Evolutionary conservation across 2,329 filamentous ascomycete species (phyloP).

Genomic region (Cercospora zeae-maydis): DNA sequence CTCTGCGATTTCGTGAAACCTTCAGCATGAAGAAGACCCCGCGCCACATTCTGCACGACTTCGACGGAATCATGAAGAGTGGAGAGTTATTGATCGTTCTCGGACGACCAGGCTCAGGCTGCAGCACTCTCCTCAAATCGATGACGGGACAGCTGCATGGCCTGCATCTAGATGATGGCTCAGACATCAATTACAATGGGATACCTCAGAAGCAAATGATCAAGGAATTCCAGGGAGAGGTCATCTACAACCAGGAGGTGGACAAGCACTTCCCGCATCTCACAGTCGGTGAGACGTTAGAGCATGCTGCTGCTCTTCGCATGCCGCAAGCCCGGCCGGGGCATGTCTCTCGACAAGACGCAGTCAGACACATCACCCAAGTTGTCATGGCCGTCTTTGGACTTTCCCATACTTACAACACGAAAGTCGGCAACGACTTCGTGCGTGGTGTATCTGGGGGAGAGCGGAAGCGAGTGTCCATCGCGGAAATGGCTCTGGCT

Average conservation of each 20-base stretch:
- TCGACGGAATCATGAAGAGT: constrained; percentile 51
- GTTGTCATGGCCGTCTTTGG: constrained; percentile 55
- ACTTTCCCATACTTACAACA: constrained; percentile 54
- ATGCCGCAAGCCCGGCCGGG: constrained; percentile 45
- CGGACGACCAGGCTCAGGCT: constrained; percentile 55
- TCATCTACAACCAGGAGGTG: constrained; percentile 47
- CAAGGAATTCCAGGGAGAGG: constrained; percentile 47
- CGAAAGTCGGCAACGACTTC: constrained; percentile 56
- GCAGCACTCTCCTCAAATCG: constrained; percentile 61
- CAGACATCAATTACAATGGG: constrained; percentile 61
- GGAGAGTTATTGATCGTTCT: constrained; percentile 50
- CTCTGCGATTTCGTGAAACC: constrained; percentile 55
- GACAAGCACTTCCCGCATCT: constrained; percentile 56
- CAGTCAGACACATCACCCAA: constrained; percentile 46
- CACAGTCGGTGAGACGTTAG: constrained; percentile 55
- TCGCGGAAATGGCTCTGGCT: constrained; percentile 52
- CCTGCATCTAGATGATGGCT: constrained; percentile 50
- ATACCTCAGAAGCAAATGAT: constrained; percentile 43
- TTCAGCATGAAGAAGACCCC: constrained; percentile 50
- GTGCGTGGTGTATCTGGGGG: constrained; percentile 58
- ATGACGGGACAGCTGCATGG: constrained; percentile 60
- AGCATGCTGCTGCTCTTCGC: constrained; percentile 54
- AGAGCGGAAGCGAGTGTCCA: constrained; percentile 55
- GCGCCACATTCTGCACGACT: constrained; percentile 55
- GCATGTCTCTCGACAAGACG: constrained; percentile 42